Evolutionary conservation across 495 filamentous ascomycete species (phyloP).

Genomic region (Podospora fimiseda): DNA sequence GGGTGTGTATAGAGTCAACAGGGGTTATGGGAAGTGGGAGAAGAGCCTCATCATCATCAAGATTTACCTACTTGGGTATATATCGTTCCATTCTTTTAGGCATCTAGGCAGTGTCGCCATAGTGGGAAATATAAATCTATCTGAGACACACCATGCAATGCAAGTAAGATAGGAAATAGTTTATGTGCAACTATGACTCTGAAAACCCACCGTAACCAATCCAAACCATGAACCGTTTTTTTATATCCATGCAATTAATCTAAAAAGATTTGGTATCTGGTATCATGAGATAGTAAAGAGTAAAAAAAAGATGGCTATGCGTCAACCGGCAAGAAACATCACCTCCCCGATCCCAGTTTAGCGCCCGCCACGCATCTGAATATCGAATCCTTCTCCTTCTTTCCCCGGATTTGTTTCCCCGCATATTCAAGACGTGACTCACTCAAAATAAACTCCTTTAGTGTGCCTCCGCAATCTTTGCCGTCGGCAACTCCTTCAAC

Average conservation of each 20-base stretch:
- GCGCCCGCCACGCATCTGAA: neutral
- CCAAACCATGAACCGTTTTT: too few species aligned
- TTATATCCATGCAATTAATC: neutral
- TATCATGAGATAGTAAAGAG: neutral
- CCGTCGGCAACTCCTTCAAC: conserved; percentile 53
- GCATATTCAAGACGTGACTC: neutral
- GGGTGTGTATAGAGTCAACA: too few species aligned
- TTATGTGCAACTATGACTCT: too few species aligned
- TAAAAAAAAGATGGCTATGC: neutral
- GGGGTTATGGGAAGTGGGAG: too few species aligned
- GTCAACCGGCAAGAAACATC: neutral
- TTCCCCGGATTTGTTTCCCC: neutral
- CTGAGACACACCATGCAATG: too few species aligned
- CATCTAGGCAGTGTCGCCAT: too few species aligned
- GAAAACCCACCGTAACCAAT: too few species aligned
- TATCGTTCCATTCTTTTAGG: too few species aligned
- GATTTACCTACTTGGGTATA: too few species aligned
- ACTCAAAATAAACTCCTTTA: conserved; percentile 3
- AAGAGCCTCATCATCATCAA: too few species aligned
- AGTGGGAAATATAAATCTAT: too few species aligned
- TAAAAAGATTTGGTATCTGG: neutral
- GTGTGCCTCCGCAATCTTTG: conserved; percentile 23
- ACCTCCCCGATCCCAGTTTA: neutral
- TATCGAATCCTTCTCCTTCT: neutral
- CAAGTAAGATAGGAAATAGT: too few species aligned